Evolutionary conservation across 2,329 filamentous ascomycete genomes (phyloP).

Genomic region (Hymenoscyphus fructigenus): DNA sequence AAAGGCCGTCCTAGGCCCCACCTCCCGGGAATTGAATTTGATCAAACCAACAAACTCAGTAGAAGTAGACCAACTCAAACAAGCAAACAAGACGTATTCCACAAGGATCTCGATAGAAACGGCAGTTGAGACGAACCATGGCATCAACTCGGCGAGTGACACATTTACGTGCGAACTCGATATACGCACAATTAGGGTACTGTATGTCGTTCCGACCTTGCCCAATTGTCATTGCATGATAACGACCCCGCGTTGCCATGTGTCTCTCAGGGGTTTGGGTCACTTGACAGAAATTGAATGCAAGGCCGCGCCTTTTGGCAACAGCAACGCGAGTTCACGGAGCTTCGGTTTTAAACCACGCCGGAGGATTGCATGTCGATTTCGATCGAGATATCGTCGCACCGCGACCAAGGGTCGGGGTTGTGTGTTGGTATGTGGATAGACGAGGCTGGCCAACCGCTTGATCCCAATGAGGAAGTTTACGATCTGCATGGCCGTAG

Average conservation of each 20-base stretch:
- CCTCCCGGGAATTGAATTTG: not conserved
- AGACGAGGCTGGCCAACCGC: not conserved
- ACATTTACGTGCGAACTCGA: not conserved
- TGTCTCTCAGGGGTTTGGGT: not conserved
- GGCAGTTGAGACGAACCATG: conserved; percentile 4
- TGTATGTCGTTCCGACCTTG: not conserved
- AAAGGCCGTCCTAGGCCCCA: not conserved
- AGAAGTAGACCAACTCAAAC: not conserved
- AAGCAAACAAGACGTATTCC: not conserved
- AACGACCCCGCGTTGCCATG: conserved; percentile 2
- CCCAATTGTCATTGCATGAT: not conserved
- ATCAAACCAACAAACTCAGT: not conserved
- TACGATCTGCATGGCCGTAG: not conserved
- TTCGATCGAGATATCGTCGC: not conserved
- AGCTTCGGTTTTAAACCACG: not conserved
- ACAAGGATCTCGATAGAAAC: conserved; percentile 4
- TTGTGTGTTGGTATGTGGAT: not conserved
- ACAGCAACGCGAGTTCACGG: not conserved
- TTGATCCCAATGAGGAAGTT: not conserved
- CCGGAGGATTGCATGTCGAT: not conserved
- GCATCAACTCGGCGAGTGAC: conserved; percentile 1
- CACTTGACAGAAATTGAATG: conserved; percentile 2
- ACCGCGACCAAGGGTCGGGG: not conserved
- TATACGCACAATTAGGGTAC: not conserved
- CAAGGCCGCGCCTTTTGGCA: conserved; percentile 4